These are phyloP conservation scores for Beauveria australis DNA, from an alignment of 2,329 filamentous ascomycete genomes.

Conservation along the genomic window DNA sequence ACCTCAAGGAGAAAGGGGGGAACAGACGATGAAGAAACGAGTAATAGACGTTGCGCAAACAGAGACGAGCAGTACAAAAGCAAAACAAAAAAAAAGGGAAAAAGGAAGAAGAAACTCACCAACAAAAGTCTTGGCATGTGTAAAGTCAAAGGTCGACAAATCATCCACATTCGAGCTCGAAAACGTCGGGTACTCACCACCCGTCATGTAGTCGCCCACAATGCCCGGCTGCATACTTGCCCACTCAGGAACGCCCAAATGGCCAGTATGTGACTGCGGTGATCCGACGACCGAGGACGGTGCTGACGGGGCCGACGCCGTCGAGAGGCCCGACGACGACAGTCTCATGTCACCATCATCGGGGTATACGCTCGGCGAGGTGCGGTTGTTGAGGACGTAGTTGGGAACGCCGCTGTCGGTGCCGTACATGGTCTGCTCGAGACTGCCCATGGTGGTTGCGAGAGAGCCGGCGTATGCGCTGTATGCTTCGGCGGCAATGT, in stretches of 20 bases:
- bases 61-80: constrained; percentile 23
- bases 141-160: constrained; percentile 39
- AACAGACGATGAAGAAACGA: constrained; percentile 28
- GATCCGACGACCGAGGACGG: constrained; percentile 61
- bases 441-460: constrained; percentile 29
- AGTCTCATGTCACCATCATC: constrained; percentile 44
- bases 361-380: constrained; percentile 40
- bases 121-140: constrained; percentile 44
- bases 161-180: constrained; percentile 42
- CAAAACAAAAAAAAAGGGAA: constrained; percentile 14
- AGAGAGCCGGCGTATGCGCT: constrained; percentile 21
- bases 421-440: constrained; percentile 40
- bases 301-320: constrained; percentile 53
- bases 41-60: constrained; percentile 22
- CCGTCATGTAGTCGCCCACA: constrained; percentile 48
- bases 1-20: constrained; percentile 18
- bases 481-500: constrained; percentile 39
- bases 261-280: constrained; percentile 50
- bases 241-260: constrained; percentile 53
- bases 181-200: constrained; percentile 46
- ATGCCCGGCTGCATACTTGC: constrained; percentile 57
- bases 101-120: constrained; percentile 39
- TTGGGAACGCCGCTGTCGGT: constrained; percentile 27
- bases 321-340: constrained; percentile 52
- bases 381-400: constrained; percentile 38